Evolutionary conservation across 768 basidiomycete species (phyloP).

Genomic region (Dictyophora rubrovolvata): DNA sequence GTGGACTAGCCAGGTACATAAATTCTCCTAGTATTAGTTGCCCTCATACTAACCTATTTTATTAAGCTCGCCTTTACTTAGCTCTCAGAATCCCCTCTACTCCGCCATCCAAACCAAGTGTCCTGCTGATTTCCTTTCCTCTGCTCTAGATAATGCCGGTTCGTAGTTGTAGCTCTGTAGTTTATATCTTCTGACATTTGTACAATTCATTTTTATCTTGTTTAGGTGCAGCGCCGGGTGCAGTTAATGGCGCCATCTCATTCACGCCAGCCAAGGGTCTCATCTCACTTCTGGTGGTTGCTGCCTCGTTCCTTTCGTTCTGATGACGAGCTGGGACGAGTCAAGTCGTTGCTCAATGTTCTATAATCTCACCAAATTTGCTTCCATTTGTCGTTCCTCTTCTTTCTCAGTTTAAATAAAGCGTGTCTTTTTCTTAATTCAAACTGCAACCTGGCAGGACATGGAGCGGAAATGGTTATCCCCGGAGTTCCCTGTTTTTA

Average conservation of each 20-base stretch:
- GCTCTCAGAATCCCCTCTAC: slow-evolving; percentile 60
- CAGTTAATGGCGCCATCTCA: not conserved
- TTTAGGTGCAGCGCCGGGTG: slow-evolving; percentile 3
- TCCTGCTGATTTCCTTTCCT: slow-evolving; percentile 58
- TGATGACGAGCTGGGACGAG: not conserved
- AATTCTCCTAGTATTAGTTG: not conserved
- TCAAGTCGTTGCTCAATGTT: not conserved
- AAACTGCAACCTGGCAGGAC: too few relatives aligned
- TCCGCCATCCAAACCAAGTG: slow-evolving; percentile 50
- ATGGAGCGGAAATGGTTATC: too few relatives aligned
- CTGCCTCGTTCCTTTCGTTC: not conserved
- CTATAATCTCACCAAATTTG: too few relatives aligned
- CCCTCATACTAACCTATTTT: too few relatives aligned
- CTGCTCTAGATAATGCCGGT: slow-evolving; percentile 61
- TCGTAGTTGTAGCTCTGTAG: too few relatives aligned
- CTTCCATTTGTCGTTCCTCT: too few relatives aligned
- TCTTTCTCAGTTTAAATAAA: too few relatives aligned
- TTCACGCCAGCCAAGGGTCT: slow-evolving; percentile 1
- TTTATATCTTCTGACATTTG: too few relatives aligned
- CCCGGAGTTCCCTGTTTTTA: too few relatives aligned
- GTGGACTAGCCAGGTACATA: slow-evolving; percentile 43
- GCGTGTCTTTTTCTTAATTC: too few relatives aligned
- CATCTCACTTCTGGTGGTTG: not conserved
- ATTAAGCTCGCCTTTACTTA: slow-evolving; percentile 54
- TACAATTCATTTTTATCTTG: too few relatives aligned